Evolutionary conservation across 169 alveolate species (phyloP), one percentile per base, ranked within the genome.

Genomic region (Cryptosporidium muris): DNA sequence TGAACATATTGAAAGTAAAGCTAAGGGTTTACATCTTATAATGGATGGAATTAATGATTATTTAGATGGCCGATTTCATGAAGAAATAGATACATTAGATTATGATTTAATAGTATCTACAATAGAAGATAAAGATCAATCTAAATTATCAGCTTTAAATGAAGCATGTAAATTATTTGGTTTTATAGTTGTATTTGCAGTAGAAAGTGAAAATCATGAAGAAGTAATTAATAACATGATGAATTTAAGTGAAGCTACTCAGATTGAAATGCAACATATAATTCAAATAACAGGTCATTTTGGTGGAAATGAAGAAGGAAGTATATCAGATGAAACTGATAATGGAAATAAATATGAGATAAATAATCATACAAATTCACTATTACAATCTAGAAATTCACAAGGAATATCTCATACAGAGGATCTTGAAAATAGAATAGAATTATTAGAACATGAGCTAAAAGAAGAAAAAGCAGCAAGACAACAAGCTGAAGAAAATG

Each of bases 1-100:
- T 8, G 85, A 74, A 34, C 85, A 74, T 60, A 43, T 3, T 4
- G 12, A 3, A 9, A 68, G 60, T 8, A 58, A 43, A 43, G 42
- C 85, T 3, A 74, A 74, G 45, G 85, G 85, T 2, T 11, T 74
- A n/a, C 85, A 74, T 37, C 54, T 74, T 54, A 45, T 74, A 60
- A 74, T 74, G 85, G 85, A 74, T 42, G 67, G 85, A 14, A 74
- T 74, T 4, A 74, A 74, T 60, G 85, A 74, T 38, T 74, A 74
- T 37, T 25, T 74, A 63, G 85, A 74, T 14, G 85, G 85, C 0
- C 54, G 85, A 45, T 74, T 74, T 42, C 58, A 63, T 42, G 85
- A 74, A n/a, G 85, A 74, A 45, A 74, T 74, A 37, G 85, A 74
- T 47, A 40, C 67, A 25, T 38, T 74, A n/a, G 85, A 74, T 58